These are phyloP conservation scores for Alternaria metachromatica DNA, from an alignment of 2,329 filamentous ascomycete species.

Conservation along the genomic window DNA sequence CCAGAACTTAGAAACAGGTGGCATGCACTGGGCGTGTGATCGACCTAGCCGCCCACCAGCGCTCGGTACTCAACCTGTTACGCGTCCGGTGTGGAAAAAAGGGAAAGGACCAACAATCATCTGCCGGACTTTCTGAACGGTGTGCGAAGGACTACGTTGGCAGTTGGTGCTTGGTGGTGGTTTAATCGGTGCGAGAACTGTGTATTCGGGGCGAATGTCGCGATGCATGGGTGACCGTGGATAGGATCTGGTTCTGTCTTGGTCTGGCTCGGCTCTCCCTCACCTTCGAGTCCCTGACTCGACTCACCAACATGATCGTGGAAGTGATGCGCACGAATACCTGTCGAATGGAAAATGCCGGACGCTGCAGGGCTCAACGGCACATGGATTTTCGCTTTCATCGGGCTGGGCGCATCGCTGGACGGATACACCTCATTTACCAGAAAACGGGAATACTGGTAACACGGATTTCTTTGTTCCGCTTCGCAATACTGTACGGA, in stretches of 20 bases:
- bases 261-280: not conserved
- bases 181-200: constrained; percentile 1
- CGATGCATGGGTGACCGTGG: not conserved
- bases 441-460: not conserved
- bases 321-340: not conserved
- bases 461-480: not conserved
- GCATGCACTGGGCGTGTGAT: not conserved
- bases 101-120: not conserved
- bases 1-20: not conserved
- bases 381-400: not conserved
- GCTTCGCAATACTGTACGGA: not conserved
- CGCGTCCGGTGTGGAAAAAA: not conserved
- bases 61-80: not conserved
- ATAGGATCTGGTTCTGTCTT: not conserved
- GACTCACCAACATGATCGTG: not conserved
- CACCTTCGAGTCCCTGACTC: not conserved
- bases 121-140: not conserved
- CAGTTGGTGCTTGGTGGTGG: not conserved
- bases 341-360: not conserved
- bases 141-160: not conserved
- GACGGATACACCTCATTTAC: not conserved
- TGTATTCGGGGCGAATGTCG: not conserved
- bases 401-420: not conserved
- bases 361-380: not conserved
- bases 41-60: not conserved